Base-by-base conservation (phyloP, 352 stramenopile genomes). In the Phytophthora uliginosa region DNA sequence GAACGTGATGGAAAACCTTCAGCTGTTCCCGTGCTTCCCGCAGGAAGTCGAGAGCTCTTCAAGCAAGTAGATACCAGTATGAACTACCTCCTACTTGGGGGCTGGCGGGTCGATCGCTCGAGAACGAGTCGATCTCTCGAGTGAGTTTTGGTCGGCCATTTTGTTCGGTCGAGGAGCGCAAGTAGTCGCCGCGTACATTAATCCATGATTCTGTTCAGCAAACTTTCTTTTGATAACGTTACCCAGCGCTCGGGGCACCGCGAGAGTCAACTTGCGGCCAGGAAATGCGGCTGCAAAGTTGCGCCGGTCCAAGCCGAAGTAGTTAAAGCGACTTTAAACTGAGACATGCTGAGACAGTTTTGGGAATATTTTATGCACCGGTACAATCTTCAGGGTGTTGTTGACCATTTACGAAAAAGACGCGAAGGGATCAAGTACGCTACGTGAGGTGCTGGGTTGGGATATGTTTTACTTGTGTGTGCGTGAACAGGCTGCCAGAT, bases 21-120 rank as follows among this genome's bases (percentile, higher is more conserved):
- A 79, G 18, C 57, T 59, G 67, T 92, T 91, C 62, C 87, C 87
- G 48, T 94, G 87, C 69, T 82, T 83, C 54, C 79, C 82, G 9
- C 58, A 74, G 40, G 78, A 86, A 62, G 67, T 85, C 15, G 71
- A 71, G 38, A 40, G 59, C 31, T 64, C 57, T 47, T 68, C 48
- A n/a, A 33, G 59, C 8, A 33, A 54, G 42, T 76, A 70, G 40
- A 57, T 55, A n/a, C n/a, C n/a, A n/a, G n/a, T n/a, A n/a, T n/a
- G n/a, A n/a, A n/a, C n/a, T n/a, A n/a, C n/a, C n/a, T n/a, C n/a
- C n/a, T n/a, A n/a, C 38, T 50, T 9, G 18, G 9, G 18, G 18
- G 42, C 42, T 50, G 42, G 42, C 42, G 8, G 18, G 42, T 50
- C 18, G 42, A n/a, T 22, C 42, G 42, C 42, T 24, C 18, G 42